Evolutionary conservation across 129 eudicot genomes (phyloP), one percentile per base, ranked within the genome.

Genomic region (Ambrosia trifida): DNA sequence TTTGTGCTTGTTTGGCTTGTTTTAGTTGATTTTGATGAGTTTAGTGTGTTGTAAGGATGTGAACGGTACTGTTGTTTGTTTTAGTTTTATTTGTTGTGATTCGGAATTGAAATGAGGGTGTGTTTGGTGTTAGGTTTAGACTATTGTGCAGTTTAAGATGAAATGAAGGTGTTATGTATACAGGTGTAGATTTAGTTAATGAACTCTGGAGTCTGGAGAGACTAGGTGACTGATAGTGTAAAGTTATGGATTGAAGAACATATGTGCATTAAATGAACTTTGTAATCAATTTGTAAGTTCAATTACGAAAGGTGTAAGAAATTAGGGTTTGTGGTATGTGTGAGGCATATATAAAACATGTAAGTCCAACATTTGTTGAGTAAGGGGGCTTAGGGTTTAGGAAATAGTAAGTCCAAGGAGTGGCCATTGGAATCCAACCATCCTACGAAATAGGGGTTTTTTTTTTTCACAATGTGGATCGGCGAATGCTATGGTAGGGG

Each of bases 261-360:
- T 16, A 5, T 68, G 4, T 38, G 18, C 17, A 5, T 30, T 5
- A 59, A 6, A 13, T 59, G 65, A 59, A 12, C 9, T 2, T 13
- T 59, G 7, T 59, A 6, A 59, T 59, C 9, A 30, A 47, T 31
- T 31, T 67, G 43, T 11, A 63, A 35, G 2, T 40, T 43, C 2
- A 17, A 41, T 53, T 52, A 14, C n/a, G 14, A 31, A 49, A 32
- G 41, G 24, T 17, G 64, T 52, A 17, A 52, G 52, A 3, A 36
- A 1, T 14, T 72, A 43, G 43, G 68, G 76, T 43, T 59, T 72
- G 68, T 72, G 68, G 30, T 18, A 1, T 58, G 41, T 58, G 64
- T 58, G 5, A 68, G 47, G 31, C 28, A 31, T 68, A 38, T 5
- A 30, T 24, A 3, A 11, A 18, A 38, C 5, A 17, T 7, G 13